Evolutionary conservation across 1,284 basidiomycete genomes (phyloP).

Genomic region (Xanthoconium separans): DNA sequence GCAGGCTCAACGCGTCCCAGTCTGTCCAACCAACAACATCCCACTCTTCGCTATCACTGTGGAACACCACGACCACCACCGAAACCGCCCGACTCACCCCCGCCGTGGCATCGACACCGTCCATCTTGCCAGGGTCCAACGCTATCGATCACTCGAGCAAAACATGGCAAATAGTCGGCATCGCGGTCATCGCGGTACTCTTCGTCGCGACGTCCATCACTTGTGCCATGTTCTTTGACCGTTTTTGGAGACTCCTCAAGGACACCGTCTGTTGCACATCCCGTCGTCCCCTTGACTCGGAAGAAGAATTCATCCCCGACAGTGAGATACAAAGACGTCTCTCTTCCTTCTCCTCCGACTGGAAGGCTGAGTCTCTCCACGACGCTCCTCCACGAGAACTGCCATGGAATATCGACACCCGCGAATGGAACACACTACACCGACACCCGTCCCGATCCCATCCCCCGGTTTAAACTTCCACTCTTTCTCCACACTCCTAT

Average conservation of each 20-base stretch:
- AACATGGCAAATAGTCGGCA: slow-evolving; percentile 66
- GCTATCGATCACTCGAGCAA: slow-evolving; percentile 17
- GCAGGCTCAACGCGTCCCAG: too few species aligned
- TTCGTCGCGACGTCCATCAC: slow-evolving; percentile 53
- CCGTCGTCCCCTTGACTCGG: slow-evolving; percentile 35
- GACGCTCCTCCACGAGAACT: slow-evolving; percentile 20
- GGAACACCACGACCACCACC: background rate
- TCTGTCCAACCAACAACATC: background rate
- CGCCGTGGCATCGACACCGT: background rate
- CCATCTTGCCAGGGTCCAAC: slow-evolving; percentile 4
- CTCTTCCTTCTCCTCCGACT: slow-evolving; percentile 28
- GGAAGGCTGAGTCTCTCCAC: background rate
- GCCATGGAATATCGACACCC: slow-evolving; percentile 23
- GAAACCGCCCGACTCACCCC: background rate
- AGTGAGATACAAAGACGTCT: slow-evolving; percentile 55
- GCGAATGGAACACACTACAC: slow-evolving; percentile 13
- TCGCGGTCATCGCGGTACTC: slow-evolving; percentile 58
- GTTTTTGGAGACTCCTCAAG: slow-evolving; percentile 57
- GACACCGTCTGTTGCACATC: slow-evolving; percentile 46
- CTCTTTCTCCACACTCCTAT: background rate
- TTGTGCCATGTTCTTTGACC: slow-evolving; percentile 62
- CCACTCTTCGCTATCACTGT: background rate
- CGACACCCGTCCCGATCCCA: slow-evolving; percentile 22
- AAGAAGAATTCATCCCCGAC: slow-evolving; percentile 65
- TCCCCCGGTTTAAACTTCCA: slow-evolving; percentile 5